Evolutionary conservation across 148 eudicot species (phyloP).

Genomic region (Cornus florida): DNA sequence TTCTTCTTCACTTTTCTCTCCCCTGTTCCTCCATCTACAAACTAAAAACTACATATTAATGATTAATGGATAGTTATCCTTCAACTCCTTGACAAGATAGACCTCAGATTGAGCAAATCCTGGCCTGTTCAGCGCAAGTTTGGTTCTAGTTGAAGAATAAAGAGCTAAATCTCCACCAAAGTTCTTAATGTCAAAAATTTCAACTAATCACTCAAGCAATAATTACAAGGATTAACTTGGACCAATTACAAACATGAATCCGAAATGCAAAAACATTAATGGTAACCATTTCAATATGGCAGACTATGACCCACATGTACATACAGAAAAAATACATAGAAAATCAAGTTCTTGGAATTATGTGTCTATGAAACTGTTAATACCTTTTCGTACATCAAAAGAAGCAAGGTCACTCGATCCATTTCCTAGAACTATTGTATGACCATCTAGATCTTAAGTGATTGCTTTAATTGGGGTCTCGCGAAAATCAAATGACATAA

Average conservation of each 20-base stretch:
- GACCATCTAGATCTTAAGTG: conserved; percentile 80
- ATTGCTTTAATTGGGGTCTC: conserved; percentile 85
- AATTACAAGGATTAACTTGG: background rate
- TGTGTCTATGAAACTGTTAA: background rate
- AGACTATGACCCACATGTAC: background rate
- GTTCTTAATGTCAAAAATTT: background rate
- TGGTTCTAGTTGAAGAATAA: background rate
- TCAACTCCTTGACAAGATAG: no score
- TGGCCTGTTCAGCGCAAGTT: no score
- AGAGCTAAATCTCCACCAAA: background rate
- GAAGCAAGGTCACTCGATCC: conserved; percentile 95
- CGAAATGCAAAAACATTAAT: background rate
- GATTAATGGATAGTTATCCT: no score
- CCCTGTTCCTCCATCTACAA: background rate
- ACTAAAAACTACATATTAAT: background rate
- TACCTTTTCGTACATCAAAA: conserved; percentile 94
- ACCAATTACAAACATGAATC: background rate
- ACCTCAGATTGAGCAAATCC: no score
- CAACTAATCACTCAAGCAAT: background rate
- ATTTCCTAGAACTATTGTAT: conserved; percentile 75
- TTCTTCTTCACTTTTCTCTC: no score
- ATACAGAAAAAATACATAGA: background rate
- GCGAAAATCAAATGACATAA: conserved; percentile 74
- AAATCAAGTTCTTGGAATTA: background rate
- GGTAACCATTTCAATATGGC: background rate